Percentiles rank a stretch among this genome's conserved stretches.
These are phyloP conservation scores for Chenopodium album DNA, from an alignment of 148 eudicot species.

Conservation along the genomic window DNA sequence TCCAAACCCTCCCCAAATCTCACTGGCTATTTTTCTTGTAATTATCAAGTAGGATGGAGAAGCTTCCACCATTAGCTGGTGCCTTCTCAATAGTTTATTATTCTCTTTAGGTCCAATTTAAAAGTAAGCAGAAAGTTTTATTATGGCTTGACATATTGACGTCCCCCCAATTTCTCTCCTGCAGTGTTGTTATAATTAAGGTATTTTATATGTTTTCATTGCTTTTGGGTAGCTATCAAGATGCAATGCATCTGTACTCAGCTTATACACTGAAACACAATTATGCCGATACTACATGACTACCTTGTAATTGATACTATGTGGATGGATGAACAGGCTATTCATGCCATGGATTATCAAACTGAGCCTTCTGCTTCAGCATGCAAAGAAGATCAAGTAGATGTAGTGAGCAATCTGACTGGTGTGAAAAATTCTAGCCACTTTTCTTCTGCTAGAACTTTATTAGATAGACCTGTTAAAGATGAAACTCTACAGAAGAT, in stretches of 20 bases:
- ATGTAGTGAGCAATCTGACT: conserved; percentile 12
- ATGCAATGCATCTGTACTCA: not conserved
- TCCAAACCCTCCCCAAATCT: too few species aligned
- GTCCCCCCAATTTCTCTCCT: too few species aligned
- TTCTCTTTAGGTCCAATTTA: not conserved
- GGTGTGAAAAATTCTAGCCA: conserved; percentile 35
- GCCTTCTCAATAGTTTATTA: not conserved
- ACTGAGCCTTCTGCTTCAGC: not conserved
- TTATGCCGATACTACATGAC: not conserved
- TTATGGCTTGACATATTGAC: too few species aligned
- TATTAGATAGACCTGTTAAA: conserved; percentile 35
- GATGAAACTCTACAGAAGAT: conserved; percentile 55
- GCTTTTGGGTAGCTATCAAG: not conserved
- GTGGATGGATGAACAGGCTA: conserved; percentile 15
- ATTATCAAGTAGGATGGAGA: not conserved
- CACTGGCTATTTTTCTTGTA: not conserved
- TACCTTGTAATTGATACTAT: not conserved
- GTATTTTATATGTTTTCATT: conserved; percentile 8
- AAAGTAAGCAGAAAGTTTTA: too few species aligned
- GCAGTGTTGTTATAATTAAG: not conserved
- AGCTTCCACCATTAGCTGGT: not conserved
- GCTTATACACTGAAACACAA: not conserved
- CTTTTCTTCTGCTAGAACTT: conserved; percentile 39
- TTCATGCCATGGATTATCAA: conserved; percentile 16
- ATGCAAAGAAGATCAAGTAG: conserved; percentile 8